Conservation (phyloP, 345 rosid genomes). For the Salix viminalis region DNA sequence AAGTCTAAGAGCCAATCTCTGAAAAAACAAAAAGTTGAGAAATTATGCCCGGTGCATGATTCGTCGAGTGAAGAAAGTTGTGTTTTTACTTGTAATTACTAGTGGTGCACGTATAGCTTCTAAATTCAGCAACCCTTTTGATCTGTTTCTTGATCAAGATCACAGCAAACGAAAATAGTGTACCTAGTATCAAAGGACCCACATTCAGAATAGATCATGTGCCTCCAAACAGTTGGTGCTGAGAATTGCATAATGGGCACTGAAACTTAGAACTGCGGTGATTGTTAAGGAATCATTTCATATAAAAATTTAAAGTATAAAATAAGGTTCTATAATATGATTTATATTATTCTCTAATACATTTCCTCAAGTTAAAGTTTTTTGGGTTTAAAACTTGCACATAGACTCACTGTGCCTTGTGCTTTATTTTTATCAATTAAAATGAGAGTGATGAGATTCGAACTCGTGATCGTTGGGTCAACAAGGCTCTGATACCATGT, state of each 20-base stretch:
- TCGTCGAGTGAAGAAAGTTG: not conserved
- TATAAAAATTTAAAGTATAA: too few relatives aligned
- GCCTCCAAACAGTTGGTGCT: conserved; percentile 29
- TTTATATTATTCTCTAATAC: too few relatives aligned
- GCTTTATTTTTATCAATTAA: too few relatives aligned
- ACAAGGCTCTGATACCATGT: too few relatives aligned
- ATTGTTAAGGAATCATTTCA: rapidly evolving
- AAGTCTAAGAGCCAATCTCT: conserved; percentile 15
- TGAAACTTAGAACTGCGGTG: not conserved
- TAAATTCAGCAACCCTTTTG: conserved; percentile 4
- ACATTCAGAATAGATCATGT: conserved; percentile 24
- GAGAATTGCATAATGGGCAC: conserved; percentile 31
- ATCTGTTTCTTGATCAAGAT: not conserved
- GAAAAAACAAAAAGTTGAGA: conserved; percentile 1
- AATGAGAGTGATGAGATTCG: too few relatives aligned
- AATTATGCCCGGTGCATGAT: not conserved
- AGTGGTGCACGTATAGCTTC: not conserved
- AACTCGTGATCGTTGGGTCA: too few relatives aligned
- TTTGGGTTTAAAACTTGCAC: too few relatives aligned
- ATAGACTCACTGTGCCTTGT: too few relatives aligned
- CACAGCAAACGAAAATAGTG: not conserved
- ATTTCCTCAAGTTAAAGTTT: rapidly evolving
- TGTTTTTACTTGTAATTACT: not conserved
- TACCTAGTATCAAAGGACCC: conserved; percentile 18
- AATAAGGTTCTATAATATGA: too few relatives aligned